Evolutionary conservation across 495 filamentous ascomycete genomes (phyloP).

Genomic region (Trichoderma erinaceum): DNA sequence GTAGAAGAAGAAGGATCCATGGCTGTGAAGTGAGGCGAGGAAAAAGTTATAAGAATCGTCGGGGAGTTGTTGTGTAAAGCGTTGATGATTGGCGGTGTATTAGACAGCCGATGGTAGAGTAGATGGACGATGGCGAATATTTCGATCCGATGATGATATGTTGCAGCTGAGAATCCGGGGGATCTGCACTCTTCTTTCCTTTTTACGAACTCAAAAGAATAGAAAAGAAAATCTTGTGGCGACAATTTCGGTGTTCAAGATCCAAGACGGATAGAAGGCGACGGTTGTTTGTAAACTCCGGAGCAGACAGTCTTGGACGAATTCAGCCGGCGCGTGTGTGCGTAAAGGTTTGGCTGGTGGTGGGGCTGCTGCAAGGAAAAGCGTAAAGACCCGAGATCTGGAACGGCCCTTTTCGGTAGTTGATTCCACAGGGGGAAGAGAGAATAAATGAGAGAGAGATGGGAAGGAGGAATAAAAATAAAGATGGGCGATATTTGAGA

Average conservation of each 20-base stretch:
- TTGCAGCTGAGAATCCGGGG: neutral
- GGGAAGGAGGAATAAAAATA: neutral
- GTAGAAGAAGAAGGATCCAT: constrained; percentile 32
- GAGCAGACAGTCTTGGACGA: neutral
- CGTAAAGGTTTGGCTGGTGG: neutral
- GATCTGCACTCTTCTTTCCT: neutral
- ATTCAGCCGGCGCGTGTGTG: neutral
- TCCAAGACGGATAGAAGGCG: neutral
- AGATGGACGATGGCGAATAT: neutral
- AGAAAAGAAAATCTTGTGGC: neutral
- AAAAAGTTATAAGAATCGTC: too few species aligned
- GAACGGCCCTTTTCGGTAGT: too few species aligned
- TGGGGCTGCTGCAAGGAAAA: neutral
- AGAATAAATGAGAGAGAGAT: neutral
- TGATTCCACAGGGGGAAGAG: too few species aligned
- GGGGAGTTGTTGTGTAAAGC: neutral
- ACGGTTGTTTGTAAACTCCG: neutral
- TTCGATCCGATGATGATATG: neutral
- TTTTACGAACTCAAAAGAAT: neutral
- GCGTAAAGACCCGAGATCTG: neutral
- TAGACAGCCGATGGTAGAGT: neutral
- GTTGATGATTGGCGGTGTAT: constrained; percentile 3
- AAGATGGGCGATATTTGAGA: neutral
- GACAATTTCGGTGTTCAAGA: neutral
- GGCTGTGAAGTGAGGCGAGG: neutral